phyloP scores from a whole-genome alignment of 192 early-diverging fungal genomes.

The Chytriomyces sp. region DNA sequence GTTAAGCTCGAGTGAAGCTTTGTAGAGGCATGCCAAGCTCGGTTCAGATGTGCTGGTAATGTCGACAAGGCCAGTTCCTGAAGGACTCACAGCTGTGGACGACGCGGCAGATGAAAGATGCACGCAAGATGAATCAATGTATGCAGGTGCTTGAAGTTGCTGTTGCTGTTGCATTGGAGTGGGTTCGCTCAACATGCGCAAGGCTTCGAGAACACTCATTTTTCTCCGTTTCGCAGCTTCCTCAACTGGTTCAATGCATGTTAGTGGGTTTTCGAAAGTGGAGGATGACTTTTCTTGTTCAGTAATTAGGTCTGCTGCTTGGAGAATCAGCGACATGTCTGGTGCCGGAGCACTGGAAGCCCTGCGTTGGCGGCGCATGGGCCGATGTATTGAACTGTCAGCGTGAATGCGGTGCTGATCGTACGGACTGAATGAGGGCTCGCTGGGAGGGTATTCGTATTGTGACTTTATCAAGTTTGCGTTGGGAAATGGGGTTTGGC shows the following conservation, averaged over 20 bases:
- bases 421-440: background rate
- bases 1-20: background rate
- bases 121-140: too few species aligned
- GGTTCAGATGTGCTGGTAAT: too few species aligned
- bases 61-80: too few species aligned
- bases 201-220: background rate
- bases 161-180: background rate
- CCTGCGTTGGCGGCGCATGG: background rate
- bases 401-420: background rate
- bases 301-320: background rate
- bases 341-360: constrained; percentile 5
- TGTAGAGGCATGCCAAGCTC: too few species aligned
- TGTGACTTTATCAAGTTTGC: too few species aligned
- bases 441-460: too few species aligned
- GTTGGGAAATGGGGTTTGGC: too few species aligned
- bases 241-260: background rate
- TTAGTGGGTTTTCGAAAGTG: too few species aligned
- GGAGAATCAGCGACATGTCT: background rate
- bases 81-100: background rate
- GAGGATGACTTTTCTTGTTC: too few species aligned
- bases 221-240: background rate
- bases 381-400: background rate
- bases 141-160: background rate
- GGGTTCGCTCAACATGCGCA: background rate
- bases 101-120: background rate